Base-by-base conservation (phyloP, 73 alveolate species). In the Blepharisma stoltei region DNA sequence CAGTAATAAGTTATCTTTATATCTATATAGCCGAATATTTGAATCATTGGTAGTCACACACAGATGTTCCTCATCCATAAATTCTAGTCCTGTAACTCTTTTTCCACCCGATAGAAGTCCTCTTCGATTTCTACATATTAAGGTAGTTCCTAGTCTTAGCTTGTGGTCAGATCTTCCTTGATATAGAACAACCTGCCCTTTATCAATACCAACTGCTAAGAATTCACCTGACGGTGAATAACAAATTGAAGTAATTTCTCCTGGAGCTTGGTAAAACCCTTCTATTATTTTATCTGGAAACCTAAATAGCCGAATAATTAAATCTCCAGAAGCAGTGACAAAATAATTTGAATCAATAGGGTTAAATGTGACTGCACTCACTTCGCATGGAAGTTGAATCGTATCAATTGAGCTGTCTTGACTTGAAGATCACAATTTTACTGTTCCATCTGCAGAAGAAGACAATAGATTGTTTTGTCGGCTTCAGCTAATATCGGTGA, bases 31-130 rank as follows among this genome's bases (percentile, higher is more conserved):
- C 77, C 98, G 77, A 44, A 93, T 86, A 37, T 93, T 60, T 7
- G 96, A 88, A 81, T 93, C 98, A 55, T 91, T 80, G 8, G 95
- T 91, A 0, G 98, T 84, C 20, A 93, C 71, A 67, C 91, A 49
- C 2, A 96, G 94, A 38, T 88, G 71, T 14, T 70, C 38, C 66
- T 78, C 86, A 70, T 84, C 89, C 6, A 89, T 76, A 78, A 93
- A 93, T 41, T 54, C 89, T 2, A 93, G 91, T 46, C 87, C 89
- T 4, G 97, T 91, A 18, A 93, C 95, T 77, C 91, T 91, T 75
- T 91, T 86, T 6, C 98, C 97, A n/a, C 77, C 71, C 48, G 94
- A 81, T 73, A 82, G 84, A 70, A 81, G 81, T 68, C 98, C 97
- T 53, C 85, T 85, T 76, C 86, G 77, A 81, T 93, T 93, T 70